Conservation (phyloP, 23 red algal genomes). For the Porphyridium purpureum region DNA sequence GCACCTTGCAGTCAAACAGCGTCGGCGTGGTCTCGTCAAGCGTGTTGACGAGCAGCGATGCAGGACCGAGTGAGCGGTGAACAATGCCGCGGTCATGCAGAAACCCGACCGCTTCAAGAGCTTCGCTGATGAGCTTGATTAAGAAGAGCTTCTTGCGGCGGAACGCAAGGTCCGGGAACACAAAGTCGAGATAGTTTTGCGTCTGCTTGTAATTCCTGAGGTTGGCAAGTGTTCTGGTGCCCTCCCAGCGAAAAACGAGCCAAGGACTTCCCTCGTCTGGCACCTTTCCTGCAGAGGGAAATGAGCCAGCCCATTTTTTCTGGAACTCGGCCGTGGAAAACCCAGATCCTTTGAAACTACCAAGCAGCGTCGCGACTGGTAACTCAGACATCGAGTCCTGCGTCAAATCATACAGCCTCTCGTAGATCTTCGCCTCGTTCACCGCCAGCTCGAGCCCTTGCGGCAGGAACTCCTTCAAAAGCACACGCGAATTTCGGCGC, state of each 20-base stretch:
- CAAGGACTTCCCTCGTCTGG: conserved; percentile 33
- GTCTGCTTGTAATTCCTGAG: neutral
- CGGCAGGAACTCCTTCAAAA: conserved; percentile 56
- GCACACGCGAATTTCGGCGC: conserved; percentile 42
- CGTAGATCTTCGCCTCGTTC: conserved; percentile 52
- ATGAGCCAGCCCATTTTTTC: conserved; percentile 18
- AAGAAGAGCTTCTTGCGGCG: conserved; percentile 20
- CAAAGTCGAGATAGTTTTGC: conserved; percentile 7
- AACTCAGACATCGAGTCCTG: neutral
- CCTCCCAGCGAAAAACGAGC: conserved; percentile 84
- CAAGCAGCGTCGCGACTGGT: conserved; percentile 57
- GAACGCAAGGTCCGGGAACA: conserved; percentile 19
- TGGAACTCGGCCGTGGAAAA: conserved; percentile 24
- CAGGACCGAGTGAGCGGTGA: conserved; percentile 57
- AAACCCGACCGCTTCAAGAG: conserved; percentile 39
- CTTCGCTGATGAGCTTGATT: conserved; percentile 19
- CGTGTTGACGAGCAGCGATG: conserved; percentile 70
- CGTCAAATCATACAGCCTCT: conserved; percentile 16
- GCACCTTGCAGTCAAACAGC: conserved; percentile 42
- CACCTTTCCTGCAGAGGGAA: conserved; percentile 28
- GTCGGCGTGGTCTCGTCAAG: conserved; percentile 20
- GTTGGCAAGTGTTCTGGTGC: conserved; percentile 10
- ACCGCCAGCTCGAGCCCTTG: conserved; percentile 36
- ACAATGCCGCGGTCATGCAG: conserved; percentile 40
- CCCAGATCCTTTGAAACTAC: conserved; percentile 34